These are phyloP conservation scores for Malassezia japonica DNA, from an alignment of 1,284 basidiomycete species.

Conservation along the genomic window DNA sequence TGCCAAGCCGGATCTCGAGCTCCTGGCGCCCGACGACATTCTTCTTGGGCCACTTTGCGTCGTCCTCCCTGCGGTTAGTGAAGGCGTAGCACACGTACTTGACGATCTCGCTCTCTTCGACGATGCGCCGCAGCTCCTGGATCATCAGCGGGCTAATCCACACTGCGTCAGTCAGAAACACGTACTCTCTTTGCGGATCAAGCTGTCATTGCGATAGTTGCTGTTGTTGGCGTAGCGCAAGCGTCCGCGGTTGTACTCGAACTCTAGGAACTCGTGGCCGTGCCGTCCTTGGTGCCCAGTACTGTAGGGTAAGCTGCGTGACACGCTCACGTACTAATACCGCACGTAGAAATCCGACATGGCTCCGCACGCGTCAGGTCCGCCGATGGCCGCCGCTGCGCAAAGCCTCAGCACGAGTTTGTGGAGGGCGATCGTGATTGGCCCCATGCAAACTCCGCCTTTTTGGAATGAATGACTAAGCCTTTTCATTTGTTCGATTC, in stretches of 20 bases:
- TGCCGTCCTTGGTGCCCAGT: conserved; percentile 44
- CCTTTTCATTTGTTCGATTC: no score
- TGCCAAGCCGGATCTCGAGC: conserved; percentile 84
- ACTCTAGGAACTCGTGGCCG: conserved; percentile 69
- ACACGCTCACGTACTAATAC: conserved; percentile 36
- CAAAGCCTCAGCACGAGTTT: no score
- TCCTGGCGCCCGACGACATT: conserved; percentile 97
- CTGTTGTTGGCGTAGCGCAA: conserved; percentile 98
- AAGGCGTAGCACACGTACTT: conserved; percentile 61
- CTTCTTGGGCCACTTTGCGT: conserved; percentile 95
- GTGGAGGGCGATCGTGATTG: no score
- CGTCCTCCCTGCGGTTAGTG: conserved; percentile 70
- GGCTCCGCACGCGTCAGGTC: no score
- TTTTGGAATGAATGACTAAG: no score
- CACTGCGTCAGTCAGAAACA: conserved; percentile 55
- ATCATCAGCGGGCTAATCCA: conserved; percentile 84
- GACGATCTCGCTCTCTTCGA: conserved; percentile 88
- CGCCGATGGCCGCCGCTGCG: no score
- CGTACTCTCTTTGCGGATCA: conserved; percentile 94
- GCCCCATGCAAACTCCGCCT: no score
- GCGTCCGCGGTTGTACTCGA: conserved; percentile 91
- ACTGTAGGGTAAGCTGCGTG: conserved; percentile 17
- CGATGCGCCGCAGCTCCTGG: conserved; percentile 84
- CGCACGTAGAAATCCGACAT: conserved; percentile 47
- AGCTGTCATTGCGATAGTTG: conserved; percentile 91